Conservation (phyloP, 768 basidiomycete genomes). For the Rickenella mellea region DNA sequence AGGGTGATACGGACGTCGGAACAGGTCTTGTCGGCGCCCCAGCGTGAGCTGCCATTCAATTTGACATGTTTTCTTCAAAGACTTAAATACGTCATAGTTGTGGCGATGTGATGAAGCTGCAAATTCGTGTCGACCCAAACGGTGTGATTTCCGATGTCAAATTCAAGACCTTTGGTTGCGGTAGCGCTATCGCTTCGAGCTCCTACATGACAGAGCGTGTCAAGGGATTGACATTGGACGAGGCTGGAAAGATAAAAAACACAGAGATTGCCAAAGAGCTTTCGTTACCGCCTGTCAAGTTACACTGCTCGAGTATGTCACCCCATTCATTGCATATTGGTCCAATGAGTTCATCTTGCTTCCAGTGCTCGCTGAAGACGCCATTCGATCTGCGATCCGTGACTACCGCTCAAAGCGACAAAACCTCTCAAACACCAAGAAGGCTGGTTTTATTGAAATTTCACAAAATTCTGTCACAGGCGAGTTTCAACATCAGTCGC, state of each 20-base stretch:
- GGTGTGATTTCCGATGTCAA: conserved; percentile 97
- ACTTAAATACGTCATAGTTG: conserved; percentile 41
- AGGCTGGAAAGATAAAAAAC: conserved; percentile 95
- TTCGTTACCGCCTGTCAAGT: conserved; percentile 90
- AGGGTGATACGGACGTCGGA: conserved; percentile 85
- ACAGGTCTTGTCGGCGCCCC: conserved; percentile 97
- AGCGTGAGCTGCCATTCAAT: conserved; percentile 49
- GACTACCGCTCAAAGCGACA: conserved; percentile 85
- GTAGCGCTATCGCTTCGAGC: conserved; percentile 94
- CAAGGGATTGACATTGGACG: conserved; percentile 86
- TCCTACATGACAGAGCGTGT: conserved; percentile 99
- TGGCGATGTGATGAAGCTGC: conserved; percentile 99
- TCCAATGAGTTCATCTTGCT: conserved; percentile 9
- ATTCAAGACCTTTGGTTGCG: conserved; percentile 99
- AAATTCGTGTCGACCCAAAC: conserved; percentile 92
- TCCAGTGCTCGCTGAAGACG: conserved; percentile 93
- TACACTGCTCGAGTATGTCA: conserved; percentile 82
- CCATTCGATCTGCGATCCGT: conserved; percentile 95
- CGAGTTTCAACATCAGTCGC: too few species aligned
- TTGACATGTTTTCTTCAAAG: neutral
- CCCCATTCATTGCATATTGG: conserved; percentile 4
- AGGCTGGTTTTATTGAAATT: conserved; percentile 63
- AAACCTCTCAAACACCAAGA: conserved; percentile 37
- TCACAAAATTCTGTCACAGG: conserved; percentile 46
- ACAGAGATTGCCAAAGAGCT: conserved; percentile 99